These are phyloP conservation scores for Beauveria sp. DNA, from an alignment of 2,329 filamentous ascomycete species.

Conservation along the genomic window DNA sequence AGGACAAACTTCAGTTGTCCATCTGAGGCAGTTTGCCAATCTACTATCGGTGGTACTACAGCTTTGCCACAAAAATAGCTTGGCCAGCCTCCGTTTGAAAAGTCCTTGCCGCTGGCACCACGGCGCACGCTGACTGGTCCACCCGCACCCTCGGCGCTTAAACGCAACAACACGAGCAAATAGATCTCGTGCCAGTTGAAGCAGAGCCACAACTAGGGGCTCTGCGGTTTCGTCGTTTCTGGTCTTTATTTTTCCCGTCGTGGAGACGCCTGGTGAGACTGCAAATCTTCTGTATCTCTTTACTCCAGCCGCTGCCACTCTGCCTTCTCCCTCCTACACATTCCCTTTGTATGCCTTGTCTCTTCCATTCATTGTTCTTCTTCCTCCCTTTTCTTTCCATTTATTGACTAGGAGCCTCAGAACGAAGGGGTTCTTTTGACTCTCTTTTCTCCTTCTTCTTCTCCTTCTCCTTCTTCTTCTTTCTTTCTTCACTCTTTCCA, in stretches of 20 bases:
- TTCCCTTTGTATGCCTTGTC: background rate
- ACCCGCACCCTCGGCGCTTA: background rate
- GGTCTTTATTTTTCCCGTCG: background rate
- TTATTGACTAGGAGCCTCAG: background rate
- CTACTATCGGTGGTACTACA: background rate
- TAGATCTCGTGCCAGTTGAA: background rate
- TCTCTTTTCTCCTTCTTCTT: background rate
- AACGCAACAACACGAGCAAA: conserved; percentile 10
- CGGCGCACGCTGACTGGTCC: conserved; percentile 4
- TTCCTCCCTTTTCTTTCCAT: background rate
- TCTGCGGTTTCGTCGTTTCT: conserved; percentile 1
- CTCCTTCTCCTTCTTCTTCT: background rate
- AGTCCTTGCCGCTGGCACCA: background rate
- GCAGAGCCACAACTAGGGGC: conserved; percentile 2
- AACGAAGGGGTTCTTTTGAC: background rate
- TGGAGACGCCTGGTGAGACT: background rate
- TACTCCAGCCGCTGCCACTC: conserved; percentile 17
- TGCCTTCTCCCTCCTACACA: conserved; percentile 5
- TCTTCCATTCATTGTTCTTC: background rate
- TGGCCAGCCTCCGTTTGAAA: conserved; percentile 1
- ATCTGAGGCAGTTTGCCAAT: background rate
- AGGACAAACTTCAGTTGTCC: background rate
- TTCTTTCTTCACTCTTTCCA: background rate
- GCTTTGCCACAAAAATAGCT: conserved; percentile 2
- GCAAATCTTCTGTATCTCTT: background rate